phyloP scores from a whole-genome alignment of 148 eudicot genomes.

The Salicornia ramosissima region DNA sequence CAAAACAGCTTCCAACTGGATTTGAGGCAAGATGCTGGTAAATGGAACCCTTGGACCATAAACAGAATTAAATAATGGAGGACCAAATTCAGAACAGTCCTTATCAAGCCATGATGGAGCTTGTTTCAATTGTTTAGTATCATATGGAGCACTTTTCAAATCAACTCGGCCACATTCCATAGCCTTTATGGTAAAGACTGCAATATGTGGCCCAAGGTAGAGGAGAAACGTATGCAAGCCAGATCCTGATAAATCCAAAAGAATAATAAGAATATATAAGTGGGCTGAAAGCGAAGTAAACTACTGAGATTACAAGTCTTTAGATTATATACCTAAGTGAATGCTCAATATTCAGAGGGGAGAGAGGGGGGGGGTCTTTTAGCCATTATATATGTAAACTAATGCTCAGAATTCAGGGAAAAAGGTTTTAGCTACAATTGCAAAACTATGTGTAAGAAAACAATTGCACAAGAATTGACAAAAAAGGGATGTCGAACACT shows the following conservation, averaged over 20 bases:
- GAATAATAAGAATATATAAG: neutral
- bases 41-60: slow-evolving; percentile 67
- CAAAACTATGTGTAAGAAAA: neutral
- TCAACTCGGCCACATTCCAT: slow-evolving; percentile 95
- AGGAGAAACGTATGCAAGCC: slow-evolving; percentile 98
- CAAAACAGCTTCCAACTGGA: slow-evolving; percentile 82
- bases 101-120: slow-evolving; percentile 93
- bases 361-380: no score
- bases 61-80: slow-evolving; percentile 51
- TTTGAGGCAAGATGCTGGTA: slow-evolving; percentile 84
- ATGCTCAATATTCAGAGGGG: no score
- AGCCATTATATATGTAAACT: no score
- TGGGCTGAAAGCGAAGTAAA: neutral
- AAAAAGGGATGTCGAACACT: neutral
- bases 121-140: slow-evolving; percentile 80
- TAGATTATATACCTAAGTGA: neutral
- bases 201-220: slow-evolving; percentile 94
- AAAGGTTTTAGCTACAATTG: neutral
- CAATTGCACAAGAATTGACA: neutral
- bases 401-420: neutral
- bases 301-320: neutral
- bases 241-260: slow-evolving; percentile 52
- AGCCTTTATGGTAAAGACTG: slow-evolving; percentile 90
- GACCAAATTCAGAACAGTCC: slow-evolving; percentile 83
- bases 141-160: slow-evolving; percentile 88